Base-by-base conservation (phyloP, 129 eudicot genomes). In the Pulicaria dysenterica region DNA sequence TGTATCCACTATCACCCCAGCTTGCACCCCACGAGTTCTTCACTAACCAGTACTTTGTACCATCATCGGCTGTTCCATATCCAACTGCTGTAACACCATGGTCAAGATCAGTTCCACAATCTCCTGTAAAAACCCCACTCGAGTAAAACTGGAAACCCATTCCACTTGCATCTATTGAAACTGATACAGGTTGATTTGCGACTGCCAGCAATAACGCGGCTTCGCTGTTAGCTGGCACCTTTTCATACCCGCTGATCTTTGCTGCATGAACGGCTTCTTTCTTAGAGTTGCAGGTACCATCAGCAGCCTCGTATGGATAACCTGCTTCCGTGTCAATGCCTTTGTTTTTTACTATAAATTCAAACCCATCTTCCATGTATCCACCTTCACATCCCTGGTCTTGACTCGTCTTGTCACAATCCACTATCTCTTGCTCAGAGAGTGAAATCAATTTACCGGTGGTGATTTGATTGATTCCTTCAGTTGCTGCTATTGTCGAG, bases 311-410 rank as follows among this genome's bases (percentile, higher is more conserved):
- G 57, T 59, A 72, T 8, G 46, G 67, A 61, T 73, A 73, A 60
- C 13, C 69, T 46, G 78, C 70, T 61, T 73, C 59, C 2, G 78
- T 61, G 75, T 63, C 61, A 7, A 73, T 63, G 16, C 69, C 70
- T 54, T 70, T 70, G 45, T 70, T 57, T 40, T 70, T 54, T 7
- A 70, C 16, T 41, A 70, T 85, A 62, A 80, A 90, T 8, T 90
- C 91, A 69, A 87, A 90, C 40, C 91, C 91, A 12, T 70, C 55
- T 50, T 90, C 96, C 96, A 90, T 90, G 8, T 87, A 69, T 11
- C 96, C 94, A 60, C 96, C 94, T 61, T 85, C 82, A 63, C 96
- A 90, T 2, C 96, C 96, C 47, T 83, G 77, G 72, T 90, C 87
- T 76, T 76, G 58, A 12, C 36, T 14, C 36, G 83, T 90, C 53